Conservation (phyloP, 306 rosid genomes). For the Morella rubra region DNA sequence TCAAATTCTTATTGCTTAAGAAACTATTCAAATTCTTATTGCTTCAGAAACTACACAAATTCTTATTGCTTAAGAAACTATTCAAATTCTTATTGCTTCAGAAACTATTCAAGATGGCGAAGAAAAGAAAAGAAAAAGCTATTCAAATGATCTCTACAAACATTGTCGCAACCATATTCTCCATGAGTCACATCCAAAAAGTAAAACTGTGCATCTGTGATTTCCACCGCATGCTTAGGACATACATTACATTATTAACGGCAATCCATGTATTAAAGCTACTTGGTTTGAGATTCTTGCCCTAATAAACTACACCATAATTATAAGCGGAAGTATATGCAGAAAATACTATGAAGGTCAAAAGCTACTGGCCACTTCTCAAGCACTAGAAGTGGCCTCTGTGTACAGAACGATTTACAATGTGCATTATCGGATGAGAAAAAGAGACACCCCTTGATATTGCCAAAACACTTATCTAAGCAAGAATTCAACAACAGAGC, state of each 20-base stretch:
- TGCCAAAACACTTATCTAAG: background rate
- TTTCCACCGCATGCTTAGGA: background rate
- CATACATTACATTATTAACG: background rate
- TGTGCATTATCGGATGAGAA: background rate
- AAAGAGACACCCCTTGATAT: background rate
- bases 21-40: too few relatives aligned
- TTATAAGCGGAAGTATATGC: background rate
- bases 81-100: too few relatives aligned
- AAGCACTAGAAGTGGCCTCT: background rate
- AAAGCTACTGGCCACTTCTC: background rate
- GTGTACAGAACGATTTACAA: background rate
- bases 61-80: background rate
- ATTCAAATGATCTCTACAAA: background rate
- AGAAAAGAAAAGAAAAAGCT: too few relatives aligned
- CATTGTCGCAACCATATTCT: background rate
- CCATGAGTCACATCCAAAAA: background rate
- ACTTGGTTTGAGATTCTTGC: background rate
- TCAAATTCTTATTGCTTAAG: too few relatives aligned
- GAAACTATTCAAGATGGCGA: too few relatives aligned
- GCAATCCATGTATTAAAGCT: background rate
- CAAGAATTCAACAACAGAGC: too few relatives aligned
- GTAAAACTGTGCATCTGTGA: background rate
- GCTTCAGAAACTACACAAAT: background rate
- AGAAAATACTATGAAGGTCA: background rate
- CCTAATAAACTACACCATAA: background rate